These are phyloP conservation scores for Linum usitatissimum DNA, from an alignment of 345 rosid genomes.

Conservation along the genomic window DNA sequence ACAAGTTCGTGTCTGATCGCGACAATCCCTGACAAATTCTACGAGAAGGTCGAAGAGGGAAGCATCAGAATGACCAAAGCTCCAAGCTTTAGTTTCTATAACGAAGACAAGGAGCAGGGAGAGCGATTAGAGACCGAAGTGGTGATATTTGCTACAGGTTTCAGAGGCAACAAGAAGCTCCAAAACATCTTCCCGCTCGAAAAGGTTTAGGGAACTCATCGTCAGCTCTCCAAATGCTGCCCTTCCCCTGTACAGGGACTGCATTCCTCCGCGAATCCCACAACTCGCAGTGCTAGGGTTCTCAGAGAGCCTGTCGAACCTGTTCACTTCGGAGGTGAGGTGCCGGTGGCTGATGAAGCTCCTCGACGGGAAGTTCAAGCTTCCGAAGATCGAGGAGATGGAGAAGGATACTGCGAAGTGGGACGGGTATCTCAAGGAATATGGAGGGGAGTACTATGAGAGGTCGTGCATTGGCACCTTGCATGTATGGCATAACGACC, in stretches of 20 bases:
- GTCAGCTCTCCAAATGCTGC: slow-evolving; percentile 19
- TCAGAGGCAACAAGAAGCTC: slow-evolving; percentile 27
- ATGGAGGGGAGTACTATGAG: slow-evolving; percentile 4
- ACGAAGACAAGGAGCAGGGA: slow-evolving; percentile 5
- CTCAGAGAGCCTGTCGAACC: slow-evolving; percentile 27
- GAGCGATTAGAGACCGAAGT: slow-evolving; percentile 18
- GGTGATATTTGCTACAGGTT: slow-evolving; percentile 35
- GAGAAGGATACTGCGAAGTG: slow-evolving; percentile 19
- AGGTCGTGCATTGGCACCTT: slow-evolving; percentile 19
- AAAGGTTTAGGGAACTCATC: slow-evolving; percentile 13
- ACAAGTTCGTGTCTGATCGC: slow-evolving; percentile 17
- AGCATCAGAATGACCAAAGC: slow-evolving; percentile 34
- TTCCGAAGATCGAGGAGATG: slow-evolving; percentile 30
- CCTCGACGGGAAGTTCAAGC: slow-evolving; percentile 22
- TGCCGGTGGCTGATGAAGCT: slow-evolving; percentile 32
- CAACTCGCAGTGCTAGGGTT: slow-evolving; percentile 35
- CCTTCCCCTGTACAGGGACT: slow-evolving; percentile 36
- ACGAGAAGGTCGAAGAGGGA: slow-evolving; percentile 31
- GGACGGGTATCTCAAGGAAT: slow-evolving; percentile 21
- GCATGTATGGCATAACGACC: slow-evolving; percentile 25
- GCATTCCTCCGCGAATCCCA: slow-evolving; percentile 30
- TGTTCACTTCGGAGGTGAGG: slow-evolving; percentile 31
- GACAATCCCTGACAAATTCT: slow-evolving; percentile 23
- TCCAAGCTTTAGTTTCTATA: slow-evolving; percentile 22
- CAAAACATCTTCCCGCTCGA: slow-evolving; percentile 20